Evolutionary conservation across 2,329 filamentous ascomycete genomes (phyloP).

Genomic region (Zasmidium angulare): DNA sequence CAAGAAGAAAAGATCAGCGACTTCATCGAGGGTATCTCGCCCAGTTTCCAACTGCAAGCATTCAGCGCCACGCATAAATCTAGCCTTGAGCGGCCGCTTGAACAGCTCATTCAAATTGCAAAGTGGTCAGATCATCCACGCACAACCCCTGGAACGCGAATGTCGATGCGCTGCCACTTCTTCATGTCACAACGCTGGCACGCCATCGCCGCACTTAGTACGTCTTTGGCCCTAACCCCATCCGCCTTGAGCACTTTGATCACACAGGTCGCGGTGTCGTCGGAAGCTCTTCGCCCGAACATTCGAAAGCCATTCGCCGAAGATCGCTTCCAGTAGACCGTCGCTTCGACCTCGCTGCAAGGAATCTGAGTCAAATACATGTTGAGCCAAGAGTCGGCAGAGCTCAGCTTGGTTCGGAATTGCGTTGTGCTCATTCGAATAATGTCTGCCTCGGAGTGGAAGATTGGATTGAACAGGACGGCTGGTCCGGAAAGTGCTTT

Average conservation of each 20-base stretch:
- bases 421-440: conserved; percentile 14
- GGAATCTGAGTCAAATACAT: conserved; percentile 20
- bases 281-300: conserved; percentile 4
- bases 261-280: neutral
- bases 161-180: conserved; percentile 17
- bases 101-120: too few species aligned
- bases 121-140: neutral
- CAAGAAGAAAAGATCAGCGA: too few species aligned
- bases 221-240: conserved; percentile 15
- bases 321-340: conserved; percentile 10
- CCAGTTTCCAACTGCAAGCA: neutral
- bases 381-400: conserved; percentile 14
- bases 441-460: conserved; percentile 8
- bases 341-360: conserved; percentile 9
- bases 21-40: neutral
- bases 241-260: conserved; percentile 1
- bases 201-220: conserved; percentile 5
- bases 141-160: conserved; percentile 5
- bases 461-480: conserved; percentile 16
- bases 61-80: neutral
- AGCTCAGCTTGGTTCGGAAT: conserved; percentile 8
- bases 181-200: conserved; percentile 4
- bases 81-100: neutral
- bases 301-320: neutral
- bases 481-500: neutral